Evolutionary conservation across 2,329 filamentous ascomycete genomes (phyloP), one percentile per base, ranked within the genome.

Genomic region (Ophiostoma sp.): DNA sequence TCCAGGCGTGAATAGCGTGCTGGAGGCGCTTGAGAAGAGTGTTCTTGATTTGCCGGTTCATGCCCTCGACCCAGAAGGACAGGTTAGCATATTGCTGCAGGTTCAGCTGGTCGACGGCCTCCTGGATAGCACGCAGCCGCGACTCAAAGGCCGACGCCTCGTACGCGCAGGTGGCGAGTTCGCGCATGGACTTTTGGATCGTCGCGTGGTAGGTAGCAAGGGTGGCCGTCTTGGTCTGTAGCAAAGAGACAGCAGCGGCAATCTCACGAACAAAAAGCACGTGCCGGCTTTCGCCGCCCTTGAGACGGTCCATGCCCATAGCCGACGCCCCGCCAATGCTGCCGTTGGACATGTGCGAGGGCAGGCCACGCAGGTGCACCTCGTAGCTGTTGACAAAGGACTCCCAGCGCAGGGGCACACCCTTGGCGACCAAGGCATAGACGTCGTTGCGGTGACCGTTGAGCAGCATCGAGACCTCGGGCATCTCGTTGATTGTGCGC

Each of bases 381-480:
- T 99, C 95, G 78, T 97, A 97, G 1, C 93, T 94, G 78, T 97
- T 94, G 69, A 99, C 92, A 76, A 99, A 98, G 0, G 95, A 97
- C 77, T 99, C 95, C 95, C 95, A 99, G 76, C 93, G 89, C 36
- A 99, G 81, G 1, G 93, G 93, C 39, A 98, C 86, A 71, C 96
- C 95, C 79, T 96, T 97, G 27, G 85, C 85, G 72, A 99, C 89
- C 72, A 97, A 85, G 62, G 83, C 82, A 76, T 97, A 94, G 0
- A 95, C 92, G 72, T 97, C 93, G 74, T 96, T 97, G 74, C 93
- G 89, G 77, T 98, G 96, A 33, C 94, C 93, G 77, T 92, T 93
- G 33, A 99, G 84, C 31, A 99, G 83, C 67, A 96, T 89, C 0
- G 93, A 88, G 71, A 97, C 93, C 74, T 94, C 91, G 13, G 89